phyloP scores from a whole-genome alignment of 805 yeast genomes.

The Ogataea trehalophila region DNA sequence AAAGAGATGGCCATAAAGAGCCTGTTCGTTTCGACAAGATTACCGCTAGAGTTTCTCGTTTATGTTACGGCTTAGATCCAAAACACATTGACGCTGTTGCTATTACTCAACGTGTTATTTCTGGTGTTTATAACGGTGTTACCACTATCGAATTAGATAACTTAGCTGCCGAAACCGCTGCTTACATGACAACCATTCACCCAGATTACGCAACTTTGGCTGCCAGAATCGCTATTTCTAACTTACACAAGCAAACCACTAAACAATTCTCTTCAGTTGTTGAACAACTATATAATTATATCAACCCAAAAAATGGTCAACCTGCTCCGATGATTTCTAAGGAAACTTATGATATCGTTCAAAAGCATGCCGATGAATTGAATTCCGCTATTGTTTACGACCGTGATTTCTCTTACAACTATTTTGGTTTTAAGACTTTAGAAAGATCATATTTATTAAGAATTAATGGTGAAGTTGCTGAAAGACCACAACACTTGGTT shows the following conservation, averaged over 20 bases:
- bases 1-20: constrained; percentile 92
- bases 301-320: constrained; percentile 72
- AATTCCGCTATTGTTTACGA: constrained; percentile 70
- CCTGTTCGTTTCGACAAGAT: constrained; percentile 94
- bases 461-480: constrained; percentile 52
- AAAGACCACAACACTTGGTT: constrained; percentile 56
- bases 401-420: constrained; percentile 58
- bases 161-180: constrained; percentile 92
- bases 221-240: constrained; percentile 92
- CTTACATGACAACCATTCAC: constrained; percentile 94
- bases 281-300: constrained; percentile 65
- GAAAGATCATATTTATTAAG: constrained; percentile 55
- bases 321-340: constrained; percentile 69
- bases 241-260: constrained; percentile 90
- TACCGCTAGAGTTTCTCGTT: constrained; percentile 89
- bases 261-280: constrained; percentile 78
- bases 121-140: constrained; percentile 97
- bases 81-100: constrained; percentile 92
- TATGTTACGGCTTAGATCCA: constrained; percentile 91
- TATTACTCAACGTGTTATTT: constrained; percentile 90
- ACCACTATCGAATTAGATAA: constrained; percentile 84
- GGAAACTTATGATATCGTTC: constrained; percentile 58
- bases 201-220: constrained; percentile 97
- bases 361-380: constrained; percentile 57
- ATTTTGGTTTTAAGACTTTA: constrained; percentile 57